phyloP scores from a whole-genome alignment of 2,329 filamentous ascomycete species.

The Drechmeria coniospora region DNA sequence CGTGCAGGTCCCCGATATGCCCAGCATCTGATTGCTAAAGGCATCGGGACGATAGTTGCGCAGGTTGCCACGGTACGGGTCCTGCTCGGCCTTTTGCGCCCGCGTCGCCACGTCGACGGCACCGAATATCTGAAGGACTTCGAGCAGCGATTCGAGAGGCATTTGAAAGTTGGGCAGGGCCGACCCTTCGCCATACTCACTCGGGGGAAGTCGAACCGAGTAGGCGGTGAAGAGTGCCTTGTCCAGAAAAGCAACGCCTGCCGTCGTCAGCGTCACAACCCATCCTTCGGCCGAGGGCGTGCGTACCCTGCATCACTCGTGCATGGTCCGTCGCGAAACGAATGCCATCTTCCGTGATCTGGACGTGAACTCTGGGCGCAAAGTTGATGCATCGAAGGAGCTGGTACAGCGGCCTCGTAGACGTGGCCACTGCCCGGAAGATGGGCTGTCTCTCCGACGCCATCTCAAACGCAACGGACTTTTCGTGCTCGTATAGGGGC shows the following conservation, averaged over 20 bases:
- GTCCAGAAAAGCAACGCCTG: conserved; percentile 58
- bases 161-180: conserved; percentile 65
- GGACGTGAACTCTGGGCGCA: conserved; percentile 43
- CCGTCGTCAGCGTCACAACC: background rate
- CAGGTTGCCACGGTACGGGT: conserved; percentile 45
- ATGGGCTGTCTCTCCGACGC: conserved; percentile 30
- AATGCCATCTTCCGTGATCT: conserved; percentile 73
- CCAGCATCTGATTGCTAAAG: conserved; percentile 70
- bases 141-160: conserved; percentile 71
- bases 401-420: conserved; percentile 59
- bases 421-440: conserved; percentile 63
- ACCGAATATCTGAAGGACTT: conserved; percentile 90
- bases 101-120: conserved; percentile 54
- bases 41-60: conserved; percentile 52
- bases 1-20: conserved; percentile 73
- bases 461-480: conserved; percentile 9
- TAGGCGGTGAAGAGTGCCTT: conserved; percentile 81
- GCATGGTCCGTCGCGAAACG: conserved; percentile 80
- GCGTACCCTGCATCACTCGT: conserved; percentile 73
- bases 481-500: conserved; percentile 3
- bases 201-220: conserved; percentile 39
- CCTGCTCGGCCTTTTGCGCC: conserved; percentile 41
- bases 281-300: background rate
- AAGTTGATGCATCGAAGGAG: conserved; percentile 43
- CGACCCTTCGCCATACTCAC: conserved; percentile 21